phyloP scores from a whole-genome alignment of 139 green algal species.

The Chlamydomonas incerta region DNA sequence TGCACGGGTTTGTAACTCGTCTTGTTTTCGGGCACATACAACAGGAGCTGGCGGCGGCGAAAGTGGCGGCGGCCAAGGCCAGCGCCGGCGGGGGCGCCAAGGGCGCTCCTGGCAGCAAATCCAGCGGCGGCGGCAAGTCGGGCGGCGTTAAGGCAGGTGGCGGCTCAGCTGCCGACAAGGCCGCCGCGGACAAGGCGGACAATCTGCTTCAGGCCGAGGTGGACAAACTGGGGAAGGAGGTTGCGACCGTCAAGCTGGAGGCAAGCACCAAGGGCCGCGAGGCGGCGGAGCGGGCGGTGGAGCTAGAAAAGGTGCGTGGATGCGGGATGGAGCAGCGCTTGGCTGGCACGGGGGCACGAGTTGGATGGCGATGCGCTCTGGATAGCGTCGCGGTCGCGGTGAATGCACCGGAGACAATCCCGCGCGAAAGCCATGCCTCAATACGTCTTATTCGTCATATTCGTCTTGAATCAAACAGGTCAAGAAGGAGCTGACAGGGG shows the following conservation, averaged over 20 bases:
- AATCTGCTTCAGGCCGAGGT: background rate
- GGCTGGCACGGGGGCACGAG: too few relatives aligned
- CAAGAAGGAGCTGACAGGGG: background rate
- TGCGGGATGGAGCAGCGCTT: too few relatives aligned
- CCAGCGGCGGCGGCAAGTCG: background rate
- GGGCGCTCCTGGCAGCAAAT: background rate
- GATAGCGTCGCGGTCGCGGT: too few relatives aligned
- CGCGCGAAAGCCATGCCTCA: too few relatives aligned
- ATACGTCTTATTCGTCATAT: too few relatives aligned
- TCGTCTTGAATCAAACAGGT: too few relatives aligned
- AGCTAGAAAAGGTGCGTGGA: background rate
- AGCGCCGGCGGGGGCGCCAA: background rate
- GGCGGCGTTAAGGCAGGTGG: background rate
- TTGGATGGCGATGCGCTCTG: too few relatives aligned
- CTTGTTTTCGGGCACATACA: too few relatives aligned
- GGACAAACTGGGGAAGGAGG: background rate
- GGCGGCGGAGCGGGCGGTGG: background rate
- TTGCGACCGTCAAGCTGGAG: constrained; percentile 1
- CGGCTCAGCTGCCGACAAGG: background rate
- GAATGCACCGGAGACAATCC: too few relatives aligned
- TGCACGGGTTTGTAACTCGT: too few relatives aligned
- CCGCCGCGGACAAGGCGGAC: background rate
- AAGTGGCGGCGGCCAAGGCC: background rate
- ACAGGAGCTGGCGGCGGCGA: too few relatives aligned
- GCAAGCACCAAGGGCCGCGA: background rate